Evolutionary conservation across 495 filamentous ascomycete genomes (phyloP).

Genomic region (Trichoderma orchidacearum): DNA sequence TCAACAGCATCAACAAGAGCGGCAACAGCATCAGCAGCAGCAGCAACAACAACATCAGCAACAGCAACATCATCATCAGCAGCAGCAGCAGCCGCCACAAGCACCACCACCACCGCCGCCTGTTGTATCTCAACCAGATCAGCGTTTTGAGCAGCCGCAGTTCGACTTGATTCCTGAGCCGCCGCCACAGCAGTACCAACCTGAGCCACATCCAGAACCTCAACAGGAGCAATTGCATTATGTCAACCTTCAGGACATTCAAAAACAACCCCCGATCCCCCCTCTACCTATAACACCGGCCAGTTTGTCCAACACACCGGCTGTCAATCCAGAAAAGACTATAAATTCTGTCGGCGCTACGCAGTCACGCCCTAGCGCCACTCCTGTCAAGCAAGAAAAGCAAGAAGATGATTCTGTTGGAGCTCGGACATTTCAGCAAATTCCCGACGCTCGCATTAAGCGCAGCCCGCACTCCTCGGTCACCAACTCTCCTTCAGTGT

Average conservation of each 20-base stretch:
- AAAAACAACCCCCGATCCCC: background rate
- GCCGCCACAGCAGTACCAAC: constrained; percentile 1
- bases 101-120: background rate
- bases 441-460: constrained; percentile 8
- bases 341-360: background rate
- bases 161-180: constrained; percentile 3
- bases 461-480: constrained; percentile 7
- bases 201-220: background rate
- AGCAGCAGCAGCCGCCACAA: constrained; percentile 1
- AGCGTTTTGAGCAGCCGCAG: background rate
- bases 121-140: background rate
- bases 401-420: background rate
- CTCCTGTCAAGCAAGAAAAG: background rate
- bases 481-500: constrained; percentile 9
- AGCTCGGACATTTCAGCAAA: background rate
- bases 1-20: constrained; percentile 6
- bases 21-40: constrained; percentile 10
- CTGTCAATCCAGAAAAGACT: background rate
- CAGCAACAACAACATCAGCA: background rate
- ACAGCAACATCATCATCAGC: constrained; percentile 5
- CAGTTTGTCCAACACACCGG: background rate
- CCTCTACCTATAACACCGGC: background rate
- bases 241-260: constrained; percentile 3
- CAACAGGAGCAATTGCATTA: constrained; percentile 1
- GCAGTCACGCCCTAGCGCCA: background rate